These are phyloP conservation scores for Arthroderma sp. DNA, from an alignment of 2,329 filamentous ascomycete genomes.

Conservation along the genomic window DNA sequence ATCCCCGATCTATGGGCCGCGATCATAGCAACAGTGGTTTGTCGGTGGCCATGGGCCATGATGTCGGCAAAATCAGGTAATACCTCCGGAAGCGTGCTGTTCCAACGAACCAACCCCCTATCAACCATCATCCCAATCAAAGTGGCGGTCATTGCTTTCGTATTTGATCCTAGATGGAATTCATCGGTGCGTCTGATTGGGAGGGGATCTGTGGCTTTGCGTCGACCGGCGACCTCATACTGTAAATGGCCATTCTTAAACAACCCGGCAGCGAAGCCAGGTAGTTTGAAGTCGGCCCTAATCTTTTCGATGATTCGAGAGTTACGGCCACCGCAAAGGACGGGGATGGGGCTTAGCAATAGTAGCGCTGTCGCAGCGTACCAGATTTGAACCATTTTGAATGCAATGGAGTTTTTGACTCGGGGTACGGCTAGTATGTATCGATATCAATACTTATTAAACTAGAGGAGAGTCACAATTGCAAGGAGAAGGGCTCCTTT, in stretches of 20 bases:
- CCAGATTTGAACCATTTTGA: not conserved
- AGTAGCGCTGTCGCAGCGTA: not conserved
- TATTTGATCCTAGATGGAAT: slow-evolving; percentile 9
- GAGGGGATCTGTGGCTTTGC: not conserved
- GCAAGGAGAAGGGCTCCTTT: not conserved
- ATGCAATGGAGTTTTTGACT: not conserved
- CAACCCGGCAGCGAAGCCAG: slow-evolving; percentile 6
- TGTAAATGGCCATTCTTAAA: not conserved
- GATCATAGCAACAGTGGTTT: slow-evolving; percentile 10
- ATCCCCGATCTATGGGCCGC: slow-evolving; percentile 9
- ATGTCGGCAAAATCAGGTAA: slow-evolving; percentile 1
- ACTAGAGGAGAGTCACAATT: not conserved
- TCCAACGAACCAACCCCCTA: slow-evolving; percentile 6
- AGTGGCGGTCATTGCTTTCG: slow-evolving; percentile 10
- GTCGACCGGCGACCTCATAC: slow-evolving; percentile 5
- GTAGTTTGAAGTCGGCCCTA: slow-evolving; percentile 3
- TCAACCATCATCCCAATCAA: slow-evolving; percentile 10
- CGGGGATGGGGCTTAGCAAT: not conserved
- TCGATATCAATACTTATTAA: no score
- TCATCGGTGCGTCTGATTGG: slow-evolving; percentile 3
- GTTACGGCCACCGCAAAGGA: not conserved
- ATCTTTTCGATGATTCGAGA: slow-evolving; percentile 4
- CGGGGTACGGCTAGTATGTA: not conserved
- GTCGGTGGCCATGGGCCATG: slow-evolving; percentile 4
- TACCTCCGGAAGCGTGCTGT: slow-evolving; percentile 7